These are phyloP conservation scores for Syzygium syzygioides DNA, from an alignment of 441 rosid species.

Conservation along the genomic window DNA sequence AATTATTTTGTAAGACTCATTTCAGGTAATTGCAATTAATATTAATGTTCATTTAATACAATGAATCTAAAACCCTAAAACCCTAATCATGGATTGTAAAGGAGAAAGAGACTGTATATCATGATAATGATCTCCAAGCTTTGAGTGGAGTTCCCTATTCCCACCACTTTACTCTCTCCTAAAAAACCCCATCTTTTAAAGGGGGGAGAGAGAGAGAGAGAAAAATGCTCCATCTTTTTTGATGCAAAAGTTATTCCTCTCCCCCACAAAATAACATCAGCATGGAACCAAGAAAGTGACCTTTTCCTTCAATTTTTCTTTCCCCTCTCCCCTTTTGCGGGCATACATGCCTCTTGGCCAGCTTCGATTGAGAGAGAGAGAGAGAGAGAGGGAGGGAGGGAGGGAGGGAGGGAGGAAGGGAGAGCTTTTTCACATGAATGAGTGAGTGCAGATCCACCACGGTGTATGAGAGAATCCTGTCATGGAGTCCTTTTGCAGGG, in stretches of 20 bases:
- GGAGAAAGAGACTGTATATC: background rate
- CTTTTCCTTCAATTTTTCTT: constrained; percentile 6
- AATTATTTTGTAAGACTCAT: background rate
- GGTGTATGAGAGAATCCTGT: constrained; percentile 22
- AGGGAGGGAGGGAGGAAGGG: background rate
- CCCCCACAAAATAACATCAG: constrained; percentile 46
- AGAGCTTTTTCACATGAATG: background rate
- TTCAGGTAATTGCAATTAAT: background rate
- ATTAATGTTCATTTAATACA: background rate
- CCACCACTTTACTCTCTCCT: constrained; percentile 20
- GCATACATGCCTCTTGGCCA: constrained; percentile 21
- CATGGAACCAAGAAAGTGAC: constrained; percentile 31
- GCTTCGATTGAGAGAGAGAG: background rate
- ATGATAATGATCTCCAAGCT: background rate
- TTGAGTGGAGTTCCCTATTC: constrained; percentile 40
- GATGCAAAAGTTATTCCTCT: constrained; percentile 36
- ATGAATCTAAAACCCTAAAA: background rate
- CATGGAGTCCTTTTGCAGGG: constrained; percentile 20
- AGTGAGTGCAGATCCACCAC: constrained; percentile 39
- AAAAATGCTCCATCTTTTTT: constrained; percentile 32
- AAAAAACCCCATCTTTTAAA: constrained; percentile 30
- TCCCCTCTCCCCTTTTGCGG: constrained; percentile 20
- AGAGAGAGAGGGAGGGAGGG: background rate
- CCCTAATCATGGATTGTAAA: background rate
- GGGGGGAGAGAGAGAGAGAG: background rate